A percentile compares a stretch with the other conserved stretches of the same genome.
phyloP scores from a whole-genome alignment of 352 stramenopile genomes.

The Phytophthora boehmeriae region DNA sequence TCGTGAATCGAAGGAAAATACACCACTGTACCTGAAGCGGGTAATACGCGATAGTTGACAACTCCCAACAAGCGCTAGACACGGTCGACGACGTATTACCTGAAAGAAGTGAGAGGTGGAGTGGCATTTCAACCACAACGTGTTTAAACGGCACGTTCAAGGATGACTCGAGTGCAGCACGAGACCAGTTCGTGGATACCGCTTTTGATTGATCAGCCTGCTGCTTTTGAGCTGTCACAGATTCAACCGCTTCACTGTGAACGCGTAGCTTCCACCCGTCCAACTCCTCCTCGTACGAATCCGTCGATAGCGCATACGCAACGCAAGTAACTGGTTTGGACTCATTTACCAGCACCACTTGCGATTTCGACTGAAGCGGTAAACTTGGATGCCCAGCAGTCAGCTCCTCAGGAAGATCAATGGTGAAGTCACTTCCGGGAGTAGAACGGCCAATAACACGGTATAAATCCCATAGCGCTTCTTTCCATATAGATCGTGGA shows the following conservation, averaged over 20 bases:
- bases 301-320: conserved; percentile 94
- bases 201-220: conserved; percentile 18
- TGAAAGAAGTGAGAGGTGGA: conserved; percentile 67
- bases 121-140: conserved; percentile 53
- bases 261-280: conserved; percentile 66
- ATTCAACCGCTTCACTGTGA: conserved; percentile 50
- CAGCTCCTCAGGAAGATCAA: conserved; percentile 67
- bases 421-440: conserved; percentile 72
- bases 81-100: conserved; percentile 34
- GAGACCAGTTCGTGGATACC: conserved; percentile 74
- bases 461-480: conserved; percentile 75
- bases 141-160: conserved; percentile 73
- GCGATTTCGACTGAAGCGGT: conserved; percentile 85
- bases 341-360: conserved; percentile 94
- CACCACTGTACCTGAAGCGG: conserved; percentile 66
- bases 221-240: conserved; percentile 23
- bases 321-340: conserved; percentile 94
- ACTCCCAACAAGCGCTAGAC: conserved; percentile 63
- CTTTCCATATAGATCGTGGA: conserved; percentile 56
- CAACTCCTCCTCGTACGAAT: conserved; percentile 85
- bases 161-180: conserved; percentile 56
- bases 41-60: conserved; percentile 77
- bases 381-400: conserved; percentile 89
- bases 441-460: conserved; percentile 61
- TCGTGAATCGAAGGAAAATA: background rate